phyloP scores from a whole-genome alignment of 345 rosid species.

The Euphorbia tirucalli region DNA sequence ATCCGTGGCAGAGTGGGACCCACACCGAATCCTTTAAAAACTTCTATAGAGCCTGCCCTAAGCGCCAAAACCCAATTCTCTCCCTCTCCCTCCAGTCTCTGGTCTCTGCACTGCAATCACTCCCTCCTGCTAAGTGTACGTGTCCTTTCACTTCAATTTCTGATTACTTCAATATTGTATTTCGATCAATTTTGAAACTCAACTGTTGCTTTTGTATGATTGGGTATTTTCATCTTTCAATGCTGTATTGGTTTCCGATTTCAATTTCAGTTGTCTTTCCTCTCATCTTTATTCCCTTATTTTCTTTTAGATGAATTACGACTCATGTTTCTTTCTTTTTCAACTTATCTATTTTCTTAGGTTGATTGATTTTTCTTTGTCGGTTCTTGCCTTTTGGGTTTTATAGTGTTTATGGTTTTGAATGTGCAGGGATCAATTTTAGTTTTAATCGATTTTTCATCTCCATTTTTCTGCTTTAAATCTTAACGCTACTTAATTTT shows the following conservation, averaged over 20 bases:
- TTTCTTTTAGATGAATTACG: not conserved
- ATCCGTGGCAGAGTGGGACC: constrained; percentile 23
- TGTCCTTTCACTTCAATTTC: constrained; percentile 5
- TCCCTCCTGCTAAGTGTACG: constrained; percentile 12
- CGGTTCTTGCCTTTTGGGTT: not conserved
- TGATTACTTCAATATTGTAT: not conserved
- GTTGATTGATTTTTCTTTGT: not conserved
- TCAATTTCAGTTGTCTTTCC: not conserved
- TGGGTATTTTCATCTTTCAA: not conserved
- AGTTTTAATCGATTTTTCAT: not conserved
- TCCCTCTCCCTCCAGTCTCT: constrained; percentile 6
- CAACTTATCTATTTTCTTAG: not conserved
- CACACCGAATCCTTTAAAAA: constrained; percentile 45
- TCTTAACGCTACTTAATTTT: not conserved
- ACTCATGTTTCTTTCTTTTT: not conserved
- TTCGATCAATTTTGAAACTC: not conserved
- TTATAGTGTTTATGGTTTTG: not conserved
- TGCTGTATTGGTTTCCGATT: not conserved
- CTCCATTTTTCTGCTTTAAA: not conserved
- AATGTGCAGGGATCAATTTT: not conserved
- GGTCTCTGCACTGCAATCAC: constrained; percentile 3
- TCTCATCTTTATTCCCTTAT: not conserved
- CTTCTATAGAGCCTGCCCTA: not conserved
- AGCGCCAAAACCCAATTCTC: constrained; percentile 40
- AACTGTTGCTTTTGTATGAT: not conserved